Evolutionary conservation across 2,329 filamentous ascomycete species (phyloP).

Genomic region (Fusarium equiseti): DNA sequence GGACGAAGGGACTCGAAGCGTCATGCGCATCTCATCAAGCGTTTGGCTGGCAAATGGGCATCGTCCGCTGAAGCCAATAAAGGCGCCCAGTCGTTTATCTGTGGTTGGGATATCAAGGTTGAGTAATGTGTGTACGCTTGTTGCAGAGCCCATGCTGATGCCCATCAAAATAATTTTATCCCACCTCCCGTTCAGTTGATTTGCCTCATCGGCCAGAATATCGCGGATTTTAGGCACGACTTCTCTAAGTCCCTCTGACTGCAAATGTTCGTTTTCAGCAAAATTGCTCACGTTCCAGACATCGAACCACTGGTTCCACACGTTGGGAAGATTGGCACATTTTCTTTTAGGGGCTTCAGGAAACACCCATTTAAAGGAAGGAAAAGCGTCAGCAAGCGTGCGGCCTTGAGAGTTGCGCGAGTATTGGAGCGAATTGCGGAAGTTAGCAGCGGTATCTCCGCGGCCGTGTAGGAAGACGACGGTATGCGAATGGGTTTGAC

Average conservation of each 20-base stretch:
- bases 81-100: conserved; percentile 45
- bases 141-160: conserved; percentile 61
- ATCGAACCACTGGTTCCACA: conserved; percentile 64
- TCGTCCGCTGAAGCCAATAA: conserved; percentile 55
- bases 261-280: conserved; percentile 56
- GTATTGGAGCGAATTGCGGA: conserved; percentile 49
- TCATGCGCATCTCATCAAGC: conserved; percentile 47
- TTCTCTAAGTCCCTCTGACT: conserved; percentile 57
- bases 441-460: conserved; percentile 54
- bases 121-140: conserved; percentile 54
- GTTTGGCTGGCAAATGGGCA: conserved; percentile 52
- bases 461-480: conserved; percentile 61
- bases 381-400: conserved; percentile 56
- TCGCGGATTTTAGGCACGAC: conserved; percentile 51
- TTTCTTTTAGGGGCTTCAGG: conserved; percentile 55
- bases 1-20: not conserved
- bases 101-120: conserved; percentile 48
- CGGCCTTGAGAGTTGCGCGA: conserved; percentile 50
- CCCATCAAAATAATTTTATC: conserved; percentile 59
- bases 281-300: conserved; percentile 59
- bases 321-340: conserved; percentile 42
- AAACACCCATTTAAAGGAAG: conserved; percentile 64
- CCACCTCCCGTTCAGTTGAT: conserved; percentile 52
- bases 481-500: conserved; percentile 54
- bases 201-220: conserved; percentile 54